Evolutionary conservation across 2,329 filamentous ascomycete species (phyloP).

Genomic region (Penicillium sp.): DNA sequence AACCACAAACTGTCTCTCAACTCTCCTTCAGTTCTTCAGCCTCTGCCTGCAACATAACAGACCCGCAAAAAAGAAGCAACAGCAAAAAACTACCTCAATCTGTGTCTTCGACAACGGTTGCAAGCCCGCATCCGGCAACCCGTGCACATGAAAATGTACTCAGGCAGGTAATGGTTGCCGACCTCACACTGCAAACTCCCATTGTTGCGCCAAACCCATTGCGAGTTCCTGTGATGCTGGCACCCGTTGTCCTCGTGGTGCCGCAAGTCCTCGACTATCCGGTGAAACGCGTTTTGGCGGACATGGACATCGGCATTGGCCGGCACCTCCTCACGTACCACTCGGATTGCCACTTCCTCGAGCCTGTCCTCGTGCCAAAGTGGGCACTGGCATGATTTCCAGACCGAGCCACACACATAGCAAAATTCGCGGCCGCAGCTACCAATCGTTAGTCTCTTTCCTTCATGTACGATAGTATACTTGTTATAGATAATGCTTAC

Average conservation of each 20-base stretch:
- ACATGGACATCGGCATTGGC: not conserved
- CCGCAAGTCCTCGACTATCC: slow-evolving; percentile 1
- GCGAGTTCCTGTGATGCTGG: slow-evolving; percentile 8
- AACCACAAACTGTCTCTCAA: not conserved
- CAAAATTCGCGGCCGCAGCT: slow-evolving; percentile 11
- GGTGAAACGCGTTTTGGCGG: slow-evolving; percentile 4
- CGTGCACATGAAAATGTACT: slow-evolving; percentile 10
- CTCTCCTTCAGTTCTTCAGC: not conserved
- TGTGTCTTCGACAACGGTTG: not conserved
- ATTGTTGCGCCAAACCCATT: slow-evolving; percentile 3
- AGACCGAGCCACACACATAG: slow-evolving; percentile 3
- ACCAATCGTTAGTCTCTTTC: not conserved
- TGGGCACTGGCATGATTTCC: slow-evolving; percentile 9
- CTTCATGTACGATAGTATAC: not conserved
- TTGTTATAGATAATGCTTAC: slow-evolving; percentile 2
- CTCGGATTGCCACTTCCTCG: not conserved
- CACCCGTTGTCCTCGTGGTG: slow-evolving; percentile 7
- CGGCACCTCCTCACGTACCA: slow-evolving; percentile 6
- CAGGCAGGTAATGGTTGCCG: not conserved
- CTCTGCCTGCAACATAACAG: not conserved
- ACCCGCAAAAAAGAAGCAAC: not conserved
- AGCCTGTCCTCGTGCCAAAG: slow-evolving; percentile 10
- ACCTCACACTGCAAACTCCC: not conserved
- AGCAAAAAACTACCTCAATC: not conserved
- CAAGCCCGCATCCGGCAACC: slow-evolving; percentile 10